Percentiles rank a stretch among this genome's conserved stretches.
Conservation (phyloP, 441 rosid species). For the Gossypium davidsonii region DNA sequence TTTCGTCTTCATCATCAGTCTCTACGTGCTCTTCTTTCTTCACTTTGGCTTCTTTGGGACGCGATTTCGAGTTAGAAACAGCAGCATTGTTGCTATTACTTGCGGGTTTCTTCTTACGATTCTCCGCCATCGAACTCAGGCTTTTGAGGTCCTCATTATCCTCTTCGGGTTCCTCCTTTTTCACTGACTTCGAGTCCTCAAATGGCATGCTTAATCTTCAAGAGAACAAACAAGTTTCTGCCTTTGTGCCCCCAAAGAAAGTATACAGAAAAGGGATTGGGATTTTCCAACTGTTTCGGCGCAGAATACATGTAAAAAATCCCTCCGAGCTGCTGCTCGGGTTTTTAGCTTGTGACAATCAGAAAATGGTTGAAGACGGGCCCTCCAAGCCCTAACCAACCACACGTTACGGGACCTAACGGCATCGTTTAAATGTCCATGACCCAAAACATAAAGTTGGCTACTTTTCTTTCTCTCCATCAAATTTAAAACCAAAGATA, state of each 20-base stretch:
- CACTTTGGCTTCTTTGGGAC: constrained; percentile 23
- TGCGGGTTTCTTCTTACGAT: constrained; percentile 42
- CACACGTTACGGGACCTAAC: not conserved
- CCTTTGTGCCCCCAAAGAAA: not conserved
- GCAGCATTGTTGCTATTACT: constrained; percentile 26
- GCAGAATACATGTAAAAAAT: not conserved
- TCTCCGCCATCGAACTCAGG: constrained; percentile 44
- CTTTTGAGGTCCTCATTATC: constrained; percentile 34
- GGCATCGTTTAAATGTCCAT: constrained; percentile 3
- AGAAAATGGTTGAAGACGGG: not conserved
- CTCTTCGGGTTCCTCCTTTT: constrained; percentile 28
- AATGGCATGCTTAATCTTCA: constrained; percentile 44
- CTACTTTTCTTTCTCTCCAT: not conserved
- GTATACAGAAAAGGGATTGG: not conserved
- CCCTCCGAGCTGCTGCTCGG: not conserved
- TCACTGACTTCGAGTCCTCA: constrained; percentile 44
- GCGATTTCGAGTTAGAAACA: constrained; percentile 30
- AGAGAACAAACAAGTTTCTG: not conserved
- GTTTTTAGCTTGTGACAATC: not conserved
- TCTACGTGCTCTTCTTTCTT: constrained; percentile 33
- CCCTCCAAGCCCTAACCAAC: constrained; percentile 1
- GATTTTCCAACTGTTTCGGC: not conserved
- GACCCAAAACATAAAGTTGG: not conserved
- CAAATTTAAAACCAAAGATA: not conserved
- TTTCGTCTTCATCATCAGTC: constrained; percentile 32